Evolutionary conservation across 352 stramenopile species (phyloP).

Genomic region (Nothophytophthora sp.): DNA sequence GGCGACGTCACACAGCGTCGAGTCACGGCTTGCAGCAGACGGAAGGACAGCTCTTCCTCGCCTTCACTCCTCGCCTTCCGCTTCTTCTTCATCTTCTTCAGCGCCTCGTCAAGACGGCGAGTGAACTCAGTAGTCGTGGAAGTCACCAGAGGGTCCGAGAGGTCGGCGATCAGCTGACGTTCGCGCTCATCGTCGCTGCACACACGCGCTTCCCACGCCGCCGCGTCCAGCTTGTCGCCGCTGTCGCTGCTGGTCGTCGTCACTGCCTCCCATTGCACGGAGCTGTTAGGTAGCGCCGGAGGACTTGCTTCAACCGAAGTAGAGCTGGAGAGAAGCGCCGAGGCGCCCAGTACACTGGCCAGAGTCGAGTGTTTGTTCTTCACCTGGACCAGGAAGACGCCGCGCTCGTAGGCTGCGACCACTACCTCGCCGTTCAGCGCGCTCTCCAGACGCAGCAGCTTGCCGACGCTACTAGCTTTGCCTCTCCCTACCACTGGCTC

Average conservation of each 20-base stretch:
- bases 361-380: slow-evolving; percentile 76
- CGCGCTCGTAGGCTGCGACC: slow-evolving; percentile 62
- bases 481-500: slow-evolving; percentile 21
- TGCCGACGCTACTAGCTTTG: slow-evolving; percentile 32
- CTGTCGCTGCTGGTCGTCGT: slow-evolving; percentile 24
- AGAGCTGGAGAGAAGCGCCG: background rate
- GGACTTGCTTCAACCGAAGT: background rate
- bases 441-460: slow-evolving; percentile 49
- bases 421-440: slow-evolving; percentile 59
- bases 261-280: slow-evolving; percentile 48
- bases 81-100: slow-evolving; percentile 35
- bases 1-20: slow-evolving; percentile 60
- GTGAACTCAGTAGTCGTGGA: slow-evolving; percentile 42
- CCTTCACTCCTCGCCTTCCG: slow-evolving; percentile 13
- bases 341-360: slow-evolving; percentile 64
- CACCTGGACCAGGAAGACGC: slow-evolving; percentile 65
- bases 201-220: slow-evolving; percentile 50
- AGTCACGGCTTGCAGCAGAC: slow-evolving; percentile 58
- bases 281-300: slow-evolving; percentile 43
- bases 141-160: slow-evolving; percentile 42
- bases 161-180: slow-evolving; percentile 55
- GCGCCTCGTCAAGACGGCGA: slow-evolving; percentile 47
- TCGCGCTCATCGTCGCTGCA: slow-evolving; percentile 51
- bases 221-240: slow-evolving; percentile 30
- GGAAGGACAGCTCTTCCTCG: slow-evolving; percentile 44